A percentile compares a stretch with the other conserved stretches of the same genome.
Conservation (phyloP, 257 asterid species). For the Forsythia suspensa region DNA sequence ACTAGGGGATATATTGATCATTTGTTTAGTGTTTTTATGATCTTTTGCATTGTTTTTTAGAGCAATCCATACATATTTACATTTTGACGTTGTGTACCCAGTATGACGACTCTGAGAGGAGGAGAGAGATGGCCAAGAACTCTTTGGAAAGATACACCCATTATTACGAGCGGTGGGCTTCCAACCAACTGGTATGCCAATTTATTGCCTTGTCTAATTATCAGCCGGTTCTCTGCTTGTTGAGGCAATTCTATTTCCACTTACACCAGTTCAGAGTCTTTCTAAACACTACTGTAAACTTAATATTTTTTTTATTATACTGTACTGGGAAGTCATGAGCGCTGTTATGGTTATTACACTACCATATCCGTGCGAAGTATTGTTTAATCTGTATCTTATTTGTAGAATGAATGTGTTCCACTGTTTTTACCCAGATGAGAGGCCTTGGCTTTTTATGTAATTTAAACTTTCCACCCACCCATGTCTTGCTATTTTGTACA, state of each 20-base stretch:
- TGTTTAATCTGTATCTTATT: neutral
- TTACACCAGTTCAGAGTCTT: neutral
- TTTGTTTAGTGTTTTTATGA: conserved; percentile 6
- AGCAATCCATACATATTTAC: conserved; percentile 17
- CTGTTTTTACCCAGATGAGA: neutral
- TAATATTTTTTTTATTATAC: neutral
- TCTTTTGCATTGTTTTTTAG: conserved; percentile 17
- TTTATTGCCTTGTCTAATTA: conserved; percentile 19
- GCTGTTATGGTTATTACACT: neutral
- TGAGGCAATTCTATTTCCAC: neutral
- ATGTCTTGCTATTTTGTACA: neutral
- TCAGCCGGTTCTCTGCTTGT: neutral
- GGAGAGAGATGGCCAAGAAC: conserved; percentile 99
- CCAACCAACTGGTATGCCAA: conserved; percentile 86
- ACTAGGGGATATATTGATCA: conserved; percentile 7
- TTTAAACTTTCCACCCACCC: neutral
- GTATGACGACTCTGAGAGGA: conserved; percentile 96
- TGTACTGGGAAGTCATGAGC: neutral
- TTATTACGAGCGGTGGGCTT: conserved; percentile 99
- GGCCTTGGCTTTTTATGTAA: neutral
- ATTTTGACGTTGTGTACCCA: conserved; percentile 27
- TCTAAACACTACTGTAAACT: neutral
- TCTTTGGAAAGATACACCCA: conserved; percentile 99
- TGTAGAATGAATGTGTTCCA: neutral
- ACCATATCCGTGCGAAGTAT: no score